phyloP scores from a whole-genome alignment of 768 basidiomycete genomes.

The Mycena polygramma region DNA sequence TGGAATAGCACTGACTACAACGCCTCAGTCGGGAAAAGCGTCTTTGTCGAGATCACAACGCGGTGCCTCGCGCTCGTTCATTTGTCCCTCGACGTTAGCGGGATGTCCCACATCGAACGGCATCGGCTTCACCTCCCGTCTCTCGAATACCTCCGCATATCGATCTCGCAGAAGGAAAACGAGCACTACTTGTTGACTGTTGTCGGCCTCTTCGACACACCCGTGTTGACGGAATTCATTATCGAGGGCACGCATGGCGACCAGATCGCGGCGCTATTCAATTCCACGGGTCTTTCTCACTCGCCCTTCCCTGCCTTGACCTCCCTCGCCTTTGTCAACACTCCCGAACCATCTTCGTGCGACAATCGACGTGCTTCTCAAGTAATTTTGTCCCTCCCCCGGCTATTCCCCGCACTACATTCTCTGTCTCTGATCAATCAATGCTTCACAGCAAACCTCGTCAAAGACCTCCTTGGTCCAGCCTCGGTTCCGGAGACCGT shows the following conservation, averaged over 20 bases:
- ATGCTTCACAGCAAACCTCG: constrained; percentile 4
- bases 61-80: background rate
- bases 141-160: background rate
- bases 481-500: background rate
- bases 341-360: background rate
- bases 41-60: background rate
- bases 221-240: constrained; percentile 2
- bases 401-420: constrained; percentile 4
- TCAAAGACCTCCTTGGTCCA: background rate
- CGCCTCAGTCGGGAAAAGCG: background rate
- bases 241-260: background rate
- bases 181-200: background rate
- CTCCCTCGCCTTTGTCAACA: background rate
- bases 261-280: background rate
- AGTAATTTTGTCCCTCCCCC: background rate
- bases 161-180: no score
- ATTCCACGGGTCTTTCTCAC: background rate
- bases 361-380: background rate
- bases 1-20: background rate
- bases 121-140: background rate
- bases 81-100: background rate
- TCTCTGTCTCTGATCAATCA: constrained; percentile 7
- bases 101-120: background rate
- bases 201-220: constrained; percentile 1
- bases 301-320: constrained; percentile 10